Evolutionary conservation across 176 grass and related monocot species (phyloP).

Genomic region (Thinopyrum elongatum): DNA sequence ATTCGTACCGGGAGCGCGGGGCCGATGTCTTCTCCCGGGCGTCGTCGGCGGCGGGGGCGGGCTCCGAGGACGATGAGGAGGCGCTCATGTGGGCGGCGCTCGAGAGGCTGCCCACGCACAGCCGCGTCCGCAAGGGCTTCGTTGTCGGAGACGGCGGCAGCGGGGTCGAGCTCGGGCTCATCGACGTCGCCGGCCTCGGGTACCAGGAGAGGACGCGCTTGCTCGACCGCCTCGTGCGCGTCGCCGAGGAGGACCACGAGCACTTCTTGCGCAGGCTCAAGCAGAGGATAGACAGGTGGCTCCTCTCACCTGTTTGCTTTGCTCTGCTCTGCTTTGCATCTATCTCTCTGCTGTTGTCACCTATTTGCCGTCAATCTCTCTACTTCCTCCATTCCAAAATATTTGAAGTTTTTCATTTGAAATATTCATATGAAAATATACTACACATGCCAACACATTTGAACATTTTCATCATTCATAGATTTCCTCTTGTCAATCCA

Average conservation of each 20-base stretch:
- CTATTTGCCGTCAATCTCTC: too few species aligned
- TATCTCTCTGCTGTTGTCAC: neutral
- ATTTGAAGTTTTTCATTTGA: too few species aligned
- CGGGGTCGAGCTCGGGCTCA: conserved; percentile 7
- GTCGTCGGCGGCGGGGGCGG: neutral
- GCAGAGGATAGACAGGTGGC: conserved; percentile 43
- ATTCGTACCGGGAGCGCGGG: conserved; percentile 31
- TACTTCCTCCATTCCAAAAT: too few species aligned
- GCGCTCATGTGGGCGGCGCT: conserved; percentile 64
- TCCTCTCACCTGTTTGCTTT: neutral
- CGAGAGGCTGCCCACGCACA: conserved; percentile 61
- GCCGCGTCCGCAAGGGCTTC: conserved; percentile 44
- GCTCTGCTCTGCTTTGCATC: neutral
- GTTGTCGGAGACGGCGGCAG: neutral
- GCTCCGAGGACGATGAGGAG: conserved; percentile 55
- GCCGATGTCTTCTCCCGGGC: conserved; percentile 47
- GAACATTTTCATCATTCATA: neutral
- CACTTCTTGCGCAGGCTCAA: conserved; percentile 57
- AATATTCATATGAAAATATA: too few species aligned
- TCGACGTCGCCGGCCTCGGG: conserved; percentile 44
- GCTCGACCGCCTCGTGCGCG: conserved; percentile 52
- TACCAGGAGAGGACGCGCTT: conserved; percentile 35
- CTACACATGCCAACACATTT: neutral
- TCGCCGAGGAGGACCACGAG: conserved; percentile 66
- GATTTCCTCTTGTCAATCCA: neutral